phyloP scores from a whole-genome alignment of 2,329 filamentous ascomycete species.

The Fusarium sp. region DNA sequence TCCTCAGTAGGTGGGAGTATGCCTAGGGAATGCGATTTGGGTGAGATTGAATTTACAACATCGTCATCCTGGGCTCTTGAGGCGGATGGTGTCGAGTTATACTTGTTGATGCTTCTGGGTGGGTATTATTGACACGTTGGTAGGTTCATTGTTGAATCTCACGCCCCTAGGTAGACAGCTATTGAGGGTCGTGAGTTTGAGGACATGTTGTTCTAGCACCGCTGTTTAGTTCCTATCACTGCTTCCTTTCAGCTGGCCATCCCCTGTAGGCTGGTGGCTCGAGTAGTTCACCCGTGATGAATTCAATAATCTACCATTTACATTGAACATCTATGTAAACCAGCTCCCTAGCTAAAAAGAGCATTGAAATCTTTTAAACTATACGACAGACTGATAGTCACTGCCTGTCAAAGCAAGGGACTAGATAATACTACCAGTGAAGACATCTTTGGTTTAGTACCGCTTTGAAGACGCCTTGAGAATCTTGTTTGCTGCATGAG shows the following conservation, averaged over 20 bases:
- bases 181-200: background rate
- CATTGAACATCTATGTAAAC: background rate
- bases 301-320: background rate
- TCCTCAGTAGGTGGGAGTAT: background rate
- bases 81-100: background rate
- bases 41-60: background rate
- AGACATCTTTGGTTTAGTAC: background rate
- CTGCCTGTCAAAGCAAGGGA: background rate
- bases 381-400: background rate
- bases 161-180: background rate
- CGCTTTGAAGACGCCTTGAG: constrained; percentile 4
- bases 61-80: background rate
- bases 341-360: background rate
- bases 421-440: background rate
- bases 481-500: constrained; percentile 41
- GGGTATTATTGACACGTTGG: background rate
- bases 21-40: background rate
- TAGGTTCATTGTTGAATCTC: background rate
- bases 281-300: background rate
- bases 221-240: background rate
- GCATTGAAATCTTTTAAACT: background rate
- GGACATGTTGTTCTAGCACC: background rate
- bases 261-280: background rate
- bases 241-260: background rate
- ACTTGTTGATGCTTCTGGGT: background rate